Percentiles rank a stretch among this genome's conserved stretches.
phyloP scores from a whole-genome alignment of 2,329 filamentous ascomycete genomes.

The Fusarium hainanense region DNA sequence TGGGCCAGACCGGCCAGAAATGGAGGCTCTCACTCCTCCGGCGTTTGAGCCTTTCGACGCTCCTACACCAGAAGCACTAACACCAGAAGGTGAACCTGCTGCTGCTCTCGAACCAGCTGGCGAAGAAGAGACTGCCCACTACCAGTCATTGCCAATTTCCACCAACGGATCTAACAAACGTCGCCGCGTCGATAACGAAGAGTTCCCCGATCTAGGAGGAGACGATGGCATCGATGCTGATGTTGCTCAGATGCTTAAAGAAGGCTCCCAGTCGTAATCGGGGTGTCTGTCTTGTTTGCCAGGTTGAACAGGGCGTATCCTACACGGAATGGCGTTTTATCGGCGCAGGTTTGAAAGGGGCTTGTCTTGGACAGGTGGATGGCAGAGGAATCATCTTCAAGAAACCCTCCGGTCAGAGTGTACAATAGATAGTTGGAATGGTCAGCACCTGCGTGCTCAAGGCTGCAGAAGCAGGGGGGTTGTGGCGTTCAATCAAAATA shows the following conservation, averaged over 20 bases:
- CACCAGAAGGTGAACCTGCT: slow-evolving; percentile 31
- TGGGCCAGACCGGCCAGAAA: slow-evolving; percentile 79
- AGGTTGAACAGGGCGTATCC: not conserved
- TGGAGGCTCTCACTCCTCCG: slow-evolving; percentile 90
- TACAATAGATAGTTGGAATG: not conserved
- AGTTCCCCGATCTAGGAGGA: slow-evolving; percentile 65
- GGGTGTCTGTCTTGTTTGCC: not conserved
- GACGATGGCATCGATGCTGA: slow-evolving; percentile 68
- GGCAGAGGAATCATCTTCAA: not conserved
- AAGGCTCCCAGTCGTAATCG: slow-evolving; percentile 27
- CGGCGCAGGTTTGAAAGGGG: not conserved
- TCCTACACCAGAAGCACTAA: slow-evolving; percentile 32
- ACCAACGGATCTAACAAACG: slow-evolving; percentile 68
- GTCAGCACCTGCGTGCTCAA: not conserved
- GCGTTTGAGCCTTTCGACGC: slow-evolving; percentile 41
- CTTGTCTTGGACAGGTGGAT: not conserved
- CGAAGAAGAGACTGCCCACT: slow-evolving; percentile 59
- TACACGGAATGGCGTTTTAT: not conserved
- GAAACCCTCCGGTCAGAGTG: slow-evolving; percentile 1
- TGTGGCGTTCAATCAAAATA: not conserved
- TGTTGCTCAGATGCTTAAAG: slow-evolving; percentile 64
- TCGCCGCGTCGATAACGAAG: slow-evolving; percentile 62
- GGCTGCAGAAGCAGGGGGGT: not conserved
- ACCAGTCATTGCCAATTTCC: slow-evolving; percentile 61
- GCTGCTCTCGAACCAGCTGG: slow-evolving; percentile 34